These are phyloP conservation scores for Euryodendron excelsum DNA, from an alignment of 148 eudicot genomes.

Conservation along the genomic window DNA sequence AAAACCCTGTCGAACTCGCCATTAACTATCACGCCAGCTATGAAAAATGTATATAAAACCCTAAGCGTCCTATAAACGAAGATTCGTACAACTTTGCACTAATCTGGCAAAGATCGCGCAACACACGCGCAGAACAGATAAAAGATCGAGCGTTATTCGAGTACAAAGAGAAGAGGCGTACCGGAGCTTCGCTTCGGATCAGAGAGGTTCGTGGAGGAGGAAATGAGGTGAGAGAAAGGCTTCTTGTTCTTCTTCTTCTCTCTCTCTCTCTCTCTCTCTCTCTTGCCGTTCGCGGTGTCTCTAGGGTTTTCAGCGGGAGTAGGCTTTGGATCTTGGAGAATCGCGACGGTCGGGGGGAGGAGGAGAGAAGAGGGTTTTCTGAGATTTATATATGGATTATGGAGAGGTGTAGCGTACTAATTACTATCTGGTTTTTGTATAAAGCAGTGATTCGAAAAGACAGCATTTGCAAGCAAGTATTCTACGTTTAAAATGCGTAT, in stretches of 20 bases:
- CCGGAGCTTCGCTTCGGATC: slow-evolving; percentile 7
- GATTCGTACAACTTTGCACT: neutral
- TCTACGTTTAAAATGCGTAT: no score
- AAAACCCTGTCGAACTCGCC: neutral
- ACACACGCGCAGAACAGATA: neutral
- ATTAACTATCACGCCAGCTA: neutral
- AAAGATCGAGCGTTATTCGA: neutral
- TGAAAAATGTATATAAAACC: neutral
- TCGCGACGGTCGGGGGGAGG: slow-evolving; percentile 4
- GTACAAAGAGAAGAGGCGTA: neutral
- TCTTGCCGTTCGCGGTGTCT: neutral
- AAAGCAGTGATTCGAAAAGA: no score
- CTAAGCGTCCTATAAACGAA: neutral
- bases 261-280: slow-evolving; percentile 4
- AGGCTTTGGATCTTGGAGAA: slow-evolving; percentile 13
- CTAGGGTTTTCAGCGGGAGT: slow-evolving; percentile 15
- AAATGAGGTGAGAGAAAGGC: neutral
- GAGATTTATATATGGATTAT: neutral
- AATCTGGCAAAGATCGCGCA: neutral
- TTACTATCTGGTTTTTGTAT: no score
- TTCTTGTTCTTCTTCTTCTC: neutral
- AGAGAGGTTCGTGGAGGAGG: slow-evolving; percentile 4
- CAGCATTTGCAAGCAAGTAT: no score
- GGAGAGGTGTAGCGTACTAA: no score
- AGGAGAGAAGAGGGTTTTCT: neutral